Evolutionary conservation across 2,329 filamentous ascomycete genomes (phyloP).

Genomic region (Bimuria novae-zelandiae): DNA sequence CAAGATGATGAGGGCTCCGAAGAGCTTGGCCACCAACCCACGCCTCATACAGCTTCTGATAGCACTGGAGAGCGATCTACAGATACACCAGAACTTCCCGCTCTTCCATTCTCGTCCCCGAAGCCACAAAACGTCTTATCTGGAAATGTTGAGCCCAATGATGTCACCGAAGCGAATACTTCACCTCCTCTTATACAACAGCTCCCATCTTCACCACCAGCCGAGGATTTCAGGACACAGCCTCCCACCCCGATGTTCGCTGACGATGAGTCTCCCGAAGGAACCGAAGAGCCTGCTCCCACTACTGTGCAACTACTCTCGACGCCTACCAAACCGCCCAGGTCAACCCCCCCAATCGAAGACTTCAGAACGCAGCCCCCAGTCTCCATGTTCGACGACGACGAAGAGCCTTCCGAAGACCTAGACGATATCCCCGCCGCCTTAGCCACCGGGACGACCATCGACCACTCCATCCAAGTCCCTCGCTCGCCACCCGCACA

Average conservation of each 20-base stretch:
- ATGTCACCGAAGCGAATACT: neutral
- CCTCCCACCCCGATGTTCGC: constrained; percentile 34
- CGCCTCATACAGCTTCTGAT: neutral
- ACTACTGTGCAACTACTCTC: neutral
- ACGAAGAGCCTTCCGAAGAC: constrained; percentile 19
- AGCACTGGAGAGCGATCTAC: constrained; percentile 13
- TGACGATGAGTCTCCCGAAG: constrained; percentile 21
- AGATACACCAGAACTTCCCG: neutral
- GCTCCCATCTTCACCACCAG: constrained; percentile 5
- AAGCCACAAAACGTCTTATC: neutral
- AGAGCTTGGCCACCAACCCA: constrained; percentile 24
- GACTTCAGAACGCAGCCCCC: neutral
- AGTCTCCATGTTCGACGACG: constrained; percentile 1
- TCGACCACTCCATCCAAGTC: constrained; percentile 23
- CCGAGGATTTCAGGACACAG: constrained; percentile 18
- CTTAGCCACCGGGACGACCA: neutral
- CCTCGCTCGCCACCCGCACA: constrained; percentile 25
- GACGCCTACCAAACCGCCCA: neutral
- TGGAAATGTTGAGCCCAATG: neutral
- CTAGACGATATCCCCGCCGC: constrained; percentile 10
- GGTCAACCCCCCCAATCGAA: neutral
- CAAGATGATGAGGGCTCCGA: constrained; percentile 16
- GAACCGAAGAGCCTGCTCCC: constrained; percentile 4
- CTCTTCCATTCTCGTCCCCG: neutral
- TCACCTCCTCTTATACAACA: constrained; percentile 9